phyloP scores from a whole-genome alignment of 2,329 filamentous ascomycete species.

The Fonsecaea erecta region DNA sequence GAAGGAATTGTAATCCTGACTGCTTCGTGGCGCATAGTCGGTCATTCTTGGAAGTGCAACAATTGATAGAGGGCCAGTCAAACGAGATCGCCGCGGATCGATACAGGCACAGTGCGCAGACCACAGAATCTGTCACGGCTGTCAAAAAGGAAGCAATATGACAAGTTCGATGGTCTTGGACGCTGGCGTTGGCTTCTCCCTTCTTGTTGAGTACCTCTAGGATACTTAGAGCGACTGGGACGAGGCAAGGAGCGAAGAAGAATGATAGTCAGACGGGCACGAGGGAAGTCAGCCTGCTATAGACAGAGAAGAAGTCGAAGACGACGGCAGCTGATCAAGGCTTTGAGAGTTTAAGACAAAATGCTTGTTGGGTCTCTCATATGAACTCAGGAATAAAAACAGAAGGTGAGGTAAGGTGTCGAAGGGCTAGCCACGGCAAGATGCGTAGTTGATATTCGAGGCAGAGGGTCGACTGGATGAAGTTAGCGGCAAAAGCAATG shows the following conservation, averaged over 20 bases:
- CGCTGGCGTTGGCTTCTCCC: conserved; percentile 8
- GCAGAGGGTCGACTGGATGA: conserved; percentile 4
- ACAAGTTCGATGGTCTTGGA: conserved; percentile 21
- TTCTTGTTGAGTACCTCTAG: not conserved
- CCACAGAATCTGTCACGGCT: conserved; percentile 28
- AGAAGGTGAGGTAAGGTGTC: conserved; percentile 23
- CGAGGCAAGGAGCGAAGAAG: not conserved
- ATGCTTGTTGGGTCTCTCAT: conserved; percentile 11
- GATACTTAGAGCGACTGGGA: conserved; percentile 2
- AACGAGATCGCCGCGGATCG: conserved; percentile 22
- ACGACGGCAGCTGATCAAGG: not conserved
- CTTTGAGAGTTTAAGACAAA: conserved; percentile 9
- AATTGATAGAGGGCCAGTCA: conserved; percentile 28
- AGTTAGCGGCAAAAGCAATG: conserved; percentile 9
- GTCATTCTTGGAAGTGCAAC: conserved; percentile 43
- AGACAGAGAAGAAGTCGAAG: not conserved
- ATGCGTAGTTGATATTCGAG: conserved; percentile 29
- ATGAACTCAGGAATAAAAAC: conserved; percentile 22
- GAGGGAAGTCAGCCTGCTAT: not conserved
- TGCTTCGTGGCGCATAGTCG: conserved; percentile 46
- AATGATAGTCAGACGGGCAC: not conserved
- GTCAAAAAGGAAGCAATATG: conserved; percentile 29
- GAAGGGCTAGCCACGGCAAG: conserved; percentile 27
- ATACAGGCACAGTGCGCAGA: conserved; percentile 23
- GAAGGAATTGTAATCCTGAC: conserved; percentile 42